Evolutionary conservation across 176 grass and related monocot genomes (phyloP), one percentile per base, ranked within the genome.

Genomic region (Oryza meyeriana): DNA sequence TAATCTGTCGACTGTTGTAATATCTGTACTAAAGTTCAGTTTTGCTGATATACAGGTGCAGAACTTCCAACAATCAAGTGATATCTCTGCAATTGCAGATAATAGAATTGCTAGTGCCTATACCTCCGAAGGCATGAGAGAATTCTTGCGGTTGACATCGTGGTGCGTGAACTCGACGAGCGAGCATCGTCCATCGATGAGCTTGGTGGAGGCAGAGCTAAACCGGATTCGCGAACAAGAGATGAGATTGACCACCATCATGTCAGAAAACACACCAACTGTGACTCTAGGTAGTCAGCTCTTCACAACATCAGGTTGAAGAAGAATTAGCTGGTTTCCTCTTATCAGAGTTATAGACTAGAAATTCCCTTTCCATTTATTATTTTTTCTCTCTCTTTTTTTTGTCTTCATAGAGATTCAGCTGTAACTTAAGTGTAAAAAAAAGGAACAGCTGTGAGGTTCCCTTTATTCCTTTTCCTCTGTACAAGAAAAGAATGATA

Each of bases 201-300:
- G 75, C 47, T 67, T 78, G 55, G 87, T 99, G 13, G 97, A 99
- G 69, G 71, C 87, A 26, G 97, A 99, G 79, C 84, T 99, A 69
- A 66, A 95, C 18, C 82, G 97, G 25, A 94, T 99, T 26, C 87
- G 59, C 1, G 91, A 99, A 26, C 89, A 90, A 33, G 97, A 99
- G 80, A 90, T 99, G 76, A 90, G 85, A 29, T 64, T 90, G 72
- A 99, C 97, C 0, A 94, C 93, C 4, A 59, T 85, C 69, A 90
- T 88, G 93, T 32, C 87, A 39, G 89, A 85, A 77, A 70, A 69
- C 48, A 90, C 79, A 35, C 42, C 97, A 64, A 99, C 86, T 27
- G 89, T 99, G 16, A 94, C 97, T 72, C 91, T 99, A 66, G 93
- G 97, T 34, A 99, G 97, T 82, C 93, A 99, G 89, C 87, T 99